Conservation (phyloP, 129 eudicot genomes). For the Sambucus nigra region DNA sequence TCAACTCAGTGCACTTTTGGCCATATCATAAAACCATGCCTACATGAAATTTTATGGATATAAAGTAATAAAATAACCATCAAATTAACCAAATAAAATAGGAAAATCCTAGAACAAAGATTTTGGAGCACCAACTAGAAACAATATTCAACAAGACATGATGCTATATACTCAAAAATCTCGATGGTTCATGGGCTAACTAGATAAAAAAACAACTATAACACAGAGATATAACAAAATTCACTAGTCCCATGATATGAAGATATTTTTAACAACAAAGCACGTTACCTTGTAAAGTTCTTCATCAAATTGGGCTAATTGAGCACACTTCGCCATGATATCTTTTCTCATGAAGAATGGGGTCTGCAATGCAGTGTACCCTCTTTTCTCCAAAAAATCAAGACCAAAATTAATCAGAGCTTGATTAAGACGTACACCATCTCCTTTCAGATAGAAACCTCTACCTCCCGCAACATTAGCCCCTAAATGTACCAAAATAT, state of each 20-base stretch:
- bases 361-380: constrained; percentile 57
- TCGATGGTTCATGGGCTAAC: neutral
- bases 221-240: neutral
- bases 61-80: too few relatives aligned
- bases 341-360: constrained; percentile 93
- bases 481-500: constrained; percentile 30
- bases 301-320: constrained; percentile 89
- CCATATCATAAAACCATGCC: too few relatives aligned
- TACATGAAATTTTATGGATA: too few relatives aligned
- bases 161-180: neutral
- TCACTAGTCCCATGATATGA: neutral
- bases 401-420: constrained; percentile 86
- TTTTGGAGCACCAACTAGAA: neutral
- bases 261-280: neutral
- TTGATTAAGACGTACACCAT: constrained; percentile 81
- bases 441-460: constrained; percentile 84
- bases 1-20: too few relatives aligned
- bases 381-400: constrained; percentile 55
- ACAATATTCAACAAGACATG: neutral
- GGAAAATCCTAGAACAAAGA: neutral
- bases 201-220: neutral
- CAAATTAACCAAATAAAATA: constrained; percentile 1
- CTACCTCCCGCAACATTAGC: constrained; percentile 98
- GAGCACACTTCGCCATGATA: constrained; percentile 92
- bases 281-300: constrained; percentile 86